Conservation (phyloP, 306 rosid genomes). For the Canavalia ensiformis region DNA sequence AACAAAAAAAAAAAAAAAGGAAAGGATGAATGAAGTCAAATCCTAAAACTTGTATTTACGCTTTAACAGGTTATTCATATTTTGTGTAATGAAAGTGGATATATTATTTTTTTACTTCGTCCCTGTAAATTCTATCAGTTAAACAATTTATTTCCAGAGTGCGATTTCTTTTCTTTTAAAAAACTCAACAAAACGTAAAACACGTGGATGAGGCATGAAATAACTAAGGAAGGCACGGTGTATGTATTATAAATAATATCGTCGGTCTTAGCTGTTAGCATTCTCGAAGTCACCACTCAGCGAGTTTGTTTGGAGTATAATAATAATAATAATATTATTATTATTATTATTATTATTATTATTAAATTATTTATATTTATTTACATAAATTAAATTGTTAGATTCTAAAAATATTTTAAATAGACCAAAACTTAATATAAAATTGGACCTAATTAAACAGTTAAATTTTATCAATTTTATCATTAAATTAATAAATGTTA, state of each 20-base stretch:
- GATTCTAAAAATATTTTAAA: no score
- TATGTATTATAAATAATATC: neutral
- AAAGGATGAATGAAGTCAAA: neutral
- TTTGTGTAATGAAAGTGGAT: neutral
- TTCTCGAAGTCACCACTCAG: neutral
- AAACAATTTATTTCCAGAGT: neutral
- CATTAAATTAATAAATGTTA: no score
- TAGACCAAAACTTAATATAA: no score
- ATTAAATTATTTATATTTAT: no score
- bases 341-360: no score
- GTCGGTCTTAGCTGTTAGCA: neutral
- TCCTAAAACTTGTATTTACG: neutral
- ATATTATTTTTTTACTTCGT: neutral
- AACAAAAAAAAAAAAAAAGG: no score
- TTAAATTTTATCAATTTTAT: no score
- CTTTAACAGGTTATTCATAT: neutral
- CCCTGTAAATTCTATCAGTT: neutral
- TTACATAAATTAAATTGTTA: no score
- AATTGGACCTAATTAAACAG: no score
- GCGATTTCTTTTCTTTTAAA: neutral
- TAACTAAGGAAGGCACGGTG: constrained; percentile 1
- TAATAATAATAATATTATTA: no score
- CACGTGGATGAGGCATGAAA: neutral
- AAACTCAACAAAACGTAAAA: neutral
- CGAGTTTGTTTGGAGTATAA: neutral